Evolutionary conservation across 345 rosid genomes (phyloP), one percentile per base, ranked within the genome.

Genomic region (Euphorbia lathyris): DNA sequence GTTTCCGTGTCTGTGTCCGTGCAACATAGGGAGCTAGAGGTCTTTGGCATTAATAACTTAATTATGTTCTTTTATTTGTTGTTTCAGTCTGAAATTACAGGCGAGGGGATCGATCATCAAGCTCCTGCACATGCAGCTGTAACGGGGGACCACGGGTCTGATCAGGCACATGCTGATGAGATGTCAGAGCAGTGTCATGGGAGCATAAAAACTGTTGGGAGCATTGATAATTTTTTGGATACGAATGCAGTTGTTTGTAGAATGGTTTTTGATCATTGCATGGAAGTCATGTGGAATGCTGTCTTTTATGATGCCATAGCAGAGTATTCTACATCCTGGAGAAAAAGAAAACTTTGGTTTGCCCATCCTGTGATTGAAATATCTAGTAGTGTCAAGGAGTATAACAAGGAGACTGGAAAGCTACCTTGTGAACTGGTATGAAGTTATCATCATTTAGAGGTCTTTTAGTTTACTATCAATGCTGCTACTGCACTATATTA

Each of bases 251-350:
- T 80, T 82, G 81, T 92, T 38, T 80, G 86, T 81, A 75, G 81
- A 85, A 70, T 81, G 78, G 90, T 95, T 80, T 73, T 81, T 74
- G 81, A 83, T 72, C 69, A 77, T 78, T 87, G 88, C 85, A 87
- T 85, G 93, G 90, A 85, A 83, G 88, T 87, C 65, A 75, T 82
- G 77, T 95, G 97, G 97, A 92, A 95, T 78, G 91, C 91, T 77
- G 88, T 87, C 68, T 90, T 88, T 85, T 83, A 87, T 78, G 97
- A 92, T 72, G 70, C 72, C 61, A 69, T 92, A 68, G 84, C 74
- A 36, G 82, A 86, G 42, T 85, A 76, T 80, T 61, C 79, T 40
- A 75, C 78, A 71, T 67, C 79, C 64, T 95, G 99, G 99, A 82
- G 96, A 74, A 85, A 77, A 71, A 74, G 71, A 58, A 90, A 79